These are phyloP conservation scores for Pterocarpus santalinus DNA, from an alignment of 306 rosid species.

Conservation along the genomic window DNA sequence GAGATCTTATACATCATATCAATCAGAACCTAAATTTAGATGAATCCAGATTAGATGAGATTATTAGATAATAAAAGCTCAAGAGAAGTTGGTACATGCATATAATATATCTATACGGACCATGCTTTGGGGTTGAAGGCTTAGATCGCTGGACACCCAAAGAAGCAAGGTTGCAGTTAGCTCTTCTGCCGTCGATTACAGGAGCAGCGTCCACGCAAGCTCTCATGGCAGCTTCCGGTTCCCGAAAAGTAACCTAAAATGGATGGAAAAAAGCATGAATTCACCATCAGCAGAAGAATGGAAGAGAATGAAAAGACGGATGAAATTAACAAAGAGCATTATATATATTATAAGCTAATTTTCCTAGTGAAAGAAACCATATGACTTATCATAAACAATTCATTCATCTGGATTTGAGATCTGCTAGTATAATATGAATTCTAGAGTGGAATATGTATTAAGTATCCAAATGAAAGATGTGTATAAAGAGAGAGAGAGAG, in stretches of 20 bases:
- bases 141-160: conserved; percentile 98
- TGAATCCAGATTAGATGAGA: conserved; percentile 10
- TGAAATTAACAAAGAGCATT: conserved; percentile 1
- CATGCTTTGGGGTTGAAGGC: conserved; percentile 98
- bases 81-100: not conserved
- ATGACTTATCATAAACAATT: not conserved
- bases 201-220: conserved; percentile 99
- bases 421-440: not conserved
- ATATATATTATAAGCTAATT: not conserved
- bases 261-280: not conserved
- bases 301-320: not conserved
- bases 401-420: conserved; percentile 39
- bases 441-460: not conserved
- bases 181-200: conserved; percentile 93
- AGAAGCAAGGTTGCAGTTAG: conserved; percentile 99
- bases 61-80: not conserved
- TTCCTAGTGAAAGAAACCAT: not conserved
- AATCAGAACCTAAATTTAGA: conserved; percentile 16
- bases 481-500: not conserved
- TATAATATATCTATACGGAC: conserved; percentile 34
- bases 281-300: not conserved
- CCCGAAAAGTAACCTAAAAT: conserved; percentile 86
- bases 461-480: not conserved
- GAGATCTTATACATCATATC: conserved; percentile 57
- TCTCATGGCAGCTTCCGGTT: conserved; percentile 95